Conservation (phyloP, 805 yeast species). For the Naumovozyma baii region DNA sequence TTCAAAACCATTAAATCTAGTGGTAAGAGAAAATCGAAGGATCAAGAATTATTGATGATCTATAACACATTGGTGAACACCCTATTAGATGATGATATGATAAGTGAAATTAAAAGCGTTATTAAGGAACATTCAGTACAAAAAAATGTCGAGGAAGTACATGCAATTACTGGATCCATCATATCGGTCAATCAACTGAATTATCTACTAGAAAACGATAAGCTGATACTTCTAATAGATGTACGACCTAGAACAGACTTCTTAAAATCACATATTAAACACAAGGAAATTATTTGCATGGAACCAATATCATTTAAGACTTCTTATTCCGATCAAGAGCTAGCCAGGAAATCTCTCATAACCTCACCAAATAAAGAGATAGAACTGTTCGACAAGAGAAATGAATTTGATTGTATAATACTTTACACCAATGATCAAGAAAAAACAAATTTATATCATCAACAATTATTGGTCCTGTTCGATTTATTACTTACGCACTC, state of each 20-base stretch:
- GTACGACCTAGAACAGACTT: slow-evolving; percentile 53
- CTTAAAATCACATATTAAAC: slow-evolving; percentile 52
- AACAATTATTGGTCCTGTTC: slow-evolving; percentile 16
- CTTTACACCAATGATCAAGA: slow-evolving; percentile 34
- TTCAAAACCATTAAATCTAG: slow-evolving; percentile 18
- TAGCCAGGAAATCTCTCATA: slow-evolving; percentile 52
- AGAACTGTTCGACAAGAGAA: slow-evolving; percentile 42
- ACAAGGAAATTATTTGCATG: slow-evolving; percentile 54
- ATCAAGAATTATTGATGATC: slow-evolving; percentile 23
- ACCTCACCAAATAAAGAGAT: slow-evolving; percentile 50
- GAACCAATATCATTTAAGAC: slow-evolving; percentile 57
- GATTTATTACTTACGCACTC: slow-evolving; percentile 21
- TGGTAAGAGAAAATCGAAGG: slow-evolving; percentile 7
- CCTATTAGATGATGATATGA: slow-evolving; percentile 23
- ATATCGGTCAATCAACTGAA: slow-evolving; percentile 9
- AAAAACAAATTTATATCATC: slow-evolving; percentile 11
- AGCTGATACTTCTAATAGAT: slow-evolving; percentile 53
- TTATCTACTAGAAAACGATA: slow-evolving; percentile 8
- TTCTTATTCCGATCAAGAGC: slow-evolving; percentile 48
- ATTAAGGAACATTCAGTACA: slow-evolving; percentile 13
- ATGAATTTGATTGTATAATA: slow-evolving; percentile 52
- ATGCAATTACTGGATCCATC: slow-evolving; percentile 3
- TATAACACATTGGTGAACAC: slow-evolving; percentile 27
- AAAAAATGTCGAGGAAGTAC: neutral
- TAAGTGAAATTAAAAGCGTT: slow-evolving; percentile 18